A percentile compares a stretch with the other conserved stretches of the same genome.
These are phyloP conservation scores for Monilinia aucupariae DNA, from an alignment of 2,329 filamentous ascomycete species.

Conservation along the genomic window DNA sequence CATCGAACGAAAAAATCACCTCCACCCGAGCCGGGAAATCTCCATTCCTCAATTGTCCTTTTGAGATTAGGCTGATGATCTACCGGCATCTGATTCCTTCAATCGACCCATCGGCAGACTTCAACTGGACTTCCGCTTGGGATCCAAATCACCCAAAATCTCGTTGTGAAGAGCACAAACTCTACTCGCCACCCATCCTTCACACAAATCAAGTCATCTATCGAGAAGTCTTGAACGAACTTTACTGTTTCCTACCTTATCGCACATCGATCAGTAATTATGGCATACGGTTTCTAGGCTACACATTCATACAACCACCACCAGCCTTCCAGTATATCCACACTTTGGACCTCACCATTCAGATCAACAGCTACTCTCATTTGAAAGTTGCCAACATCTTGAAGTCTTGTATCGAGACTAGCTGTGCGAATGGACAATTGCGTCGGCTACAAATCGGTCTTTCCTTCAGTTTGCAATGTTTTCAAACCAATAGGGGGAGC, in stretches of 20 bases:
- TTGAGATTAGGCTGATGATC: slow-evolving; percentile 17
- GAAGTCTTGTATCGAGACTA: slow-evolving; percentile 13
- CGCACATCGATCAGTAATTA: slow-evolving; percentile 13
- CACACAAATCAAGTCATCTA: slow-evolving; percentile 14
- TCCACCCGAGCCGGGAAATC: slow-evolving; percentile 5
- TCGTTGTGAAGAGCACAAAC: slow-evolving; percentile 11
- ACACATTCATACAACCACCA: slow-evolving; percentile 14
- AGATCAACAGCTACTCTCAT: slow-evolving; percentile 17
- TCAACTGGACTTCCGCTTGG: slow-evolving; percentile 15
- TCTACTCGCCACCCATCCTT: slow-evolving; percentile 16
- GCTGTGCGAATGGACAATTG: slow-evolving; percentile 14
- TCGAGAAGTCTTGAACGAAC: slow-evolving; percentile 16
- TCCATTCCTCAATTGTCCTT: slow-evolving; percentile 14
- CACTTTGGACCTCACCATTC: slow-evolving; percentile 15
- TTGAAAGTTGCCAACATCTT: slow-evolving; percentile 13
- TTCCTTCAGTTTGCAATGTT: slow-evolving; percentile 12
- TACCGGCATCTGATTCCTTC: slow-evolving; percentile 15
- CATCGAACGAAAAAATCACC: background rate
- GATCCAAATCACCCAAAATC: slow-evolving; percentile 13
- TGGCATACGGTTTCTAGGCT: slow-evolving; percentile 16
- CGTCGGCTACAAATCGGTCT: slow-evolving; percentile 14
- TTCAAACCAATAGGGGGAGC: slow-evolving; percentile 8
- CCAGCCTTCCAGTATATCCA: slow-evolving; percentile 13
- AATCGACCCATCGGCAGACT: slow-evolving; percentile 12
- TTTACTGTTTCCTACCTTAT: slow-evolving; percentile 16